A percentile compares a stretch with the other conserved stretches of the same genome.
phyloP scores from a whole-genome alignment of 345 rosid genomes.

The Reutealis trisperma region DNA sequence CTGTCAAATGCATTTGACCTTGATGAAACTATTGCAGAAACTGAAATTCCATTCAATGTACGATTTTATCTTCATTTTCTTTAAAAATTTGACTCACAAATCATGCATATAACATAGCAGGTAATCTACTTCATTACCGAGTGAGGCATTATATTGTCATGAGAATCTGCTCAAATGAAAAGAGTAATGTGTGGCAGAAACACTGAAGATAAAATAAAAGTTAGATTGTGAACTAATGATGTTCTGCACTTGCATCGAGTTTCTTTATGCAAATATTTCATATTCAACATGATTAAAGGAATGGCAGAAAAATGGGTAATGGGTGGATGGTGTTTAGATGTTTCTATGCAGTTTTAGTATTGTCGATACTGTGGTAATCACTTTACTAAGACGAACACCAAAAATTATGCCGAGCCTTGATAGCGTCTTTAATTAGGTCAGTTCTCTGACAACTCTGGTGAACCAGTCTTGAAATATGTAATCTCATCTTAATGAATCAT shows the following conservation, averaged over 20 bases:
- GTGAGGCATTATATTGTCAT: background rate
- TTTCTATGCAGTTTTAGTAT: too few species aligned
- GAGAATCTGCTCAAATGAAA: background rate
- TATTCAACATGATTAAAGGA: background rate
- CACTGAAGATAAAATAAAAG: background rate
- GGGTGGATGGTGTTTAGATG: too few species aligned
- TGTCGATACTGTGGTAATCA: too few species aligned
- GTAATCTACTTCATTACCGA: background rate
- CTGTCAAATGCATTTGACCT: background rate
- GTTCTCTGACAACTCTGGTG: too few species aligned
- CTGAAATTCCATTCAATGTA: background rate
- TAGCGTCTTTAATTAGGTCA: too few species aligned
- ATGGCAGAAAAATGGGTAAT: background rate
- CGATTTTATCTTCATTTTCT: too few species aligned
- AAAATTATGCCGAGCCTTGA: too few species aligned
- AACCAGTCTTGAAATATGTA: background rate
- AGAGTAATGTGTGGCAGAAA: background rate
- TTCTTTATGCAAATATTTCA: background rate
- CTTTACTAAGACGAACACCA: too few species aligned
- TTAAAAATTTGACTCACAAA: background rate
- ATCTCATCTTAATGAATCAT: background rate
- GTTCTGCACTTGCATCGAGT: background rate
- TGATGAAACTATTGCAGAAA: background rate
- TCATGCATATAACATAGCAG: background rate
- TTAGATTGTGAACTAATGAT: background rate